Evolutionary conservation across 2,329 filamentous ascomycete species (phyloP), one percentile per base, ranked within the genome.

Genomic region (Karstenula rhodostoma): DNA sequence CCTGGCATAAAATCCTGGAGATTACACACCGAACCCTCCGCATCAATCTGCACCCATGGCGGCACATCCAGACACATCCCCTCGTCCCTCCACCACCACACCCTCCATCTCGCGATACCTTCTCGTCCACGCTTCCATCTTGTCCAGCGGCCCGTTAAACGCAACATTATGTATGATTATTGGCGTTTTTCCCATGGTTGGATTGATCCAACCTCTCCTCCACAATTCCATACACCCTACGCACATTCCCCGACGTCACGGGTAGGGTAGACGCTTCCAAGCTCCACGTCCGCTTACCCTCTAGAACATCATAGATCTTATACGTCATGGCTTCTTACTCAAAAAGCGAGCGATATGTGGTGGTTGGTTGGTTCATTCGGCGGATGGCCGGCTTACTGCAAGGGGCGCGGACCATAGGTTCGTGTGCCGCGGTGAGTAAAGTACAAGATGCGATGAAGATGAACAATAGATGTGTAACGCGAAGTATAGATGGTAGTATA

Each of bases 61-160:
- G 49, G 49, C 1, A 60, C 13, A 56, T 66, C 57, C 32, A 59
- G 46, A 49, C 43, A 58, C 22, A 59, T 64, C 1, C 61, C 59
- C 48, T 64, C 27, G 12, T 54, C 54, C 2, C 32, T 19, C 22
- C 1, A 32, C 37, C 10, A 19, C 19, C 22, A 58, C 3, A 7
- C 35, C 52, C 7, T 50, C 32, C 35, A 59, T 25, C 7, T 60
- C 44, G 19, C 35, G 51, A 22, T 59, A 65, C 12, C 57, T 13
- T 29, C 46, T 22, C 15, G 56, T 63, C 8, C 40, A 51, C 15
- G 35, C 9, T 2, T 12, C 17, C 10, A 50, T 2, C 19, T 43
- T 7, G 37, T 8, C 5, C 60, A 33, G 49, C 2, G 25, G 51
- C 4, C 57, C 61, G 22, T 56, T 61, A 33, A 22, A 59, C 17